Percentiles rank a stretch among this genome's conserved stretches.
Conservation (phyloP, 129 eudicot species). For the Ambrosia artemisiifolia region DNA sequence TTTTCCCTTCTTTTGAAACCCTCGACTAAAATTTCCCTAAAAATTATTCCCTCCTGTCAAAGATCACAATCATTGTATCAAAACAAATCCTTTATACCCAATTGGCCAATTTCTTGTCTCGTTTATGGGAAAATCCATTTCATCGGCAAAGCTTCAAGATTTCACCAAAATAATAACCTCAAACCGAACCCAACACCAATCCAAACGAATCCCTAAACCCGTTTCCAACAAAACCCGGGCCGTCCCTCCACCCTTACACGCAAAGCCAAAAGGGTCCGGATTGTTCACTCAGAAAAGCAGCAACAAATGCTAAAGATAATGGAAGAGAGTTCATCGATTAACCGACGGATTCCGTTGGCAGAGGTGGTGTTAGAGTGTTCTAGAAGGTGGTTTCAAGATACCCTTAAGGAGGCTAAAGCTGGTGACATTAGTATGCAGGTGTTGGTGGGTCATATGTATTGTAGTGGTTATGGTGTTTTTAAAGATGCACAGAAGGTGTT, state of each 20-base stretch:
- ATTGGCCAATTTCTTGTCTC: background rate
- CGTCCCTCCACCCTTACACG: slow-evolving; percentile 30
- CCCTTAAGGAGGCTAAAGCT: too few relatives aligned
- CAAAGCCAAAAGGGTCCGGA: slow-evolving; percentile 32
- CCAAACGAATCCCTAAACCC: slow-evolving; percentile 30
- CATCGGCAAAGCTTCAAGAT: slow-evolving; percentile 31
- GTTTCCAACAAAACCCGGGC: slow-evolving; percentile 30
- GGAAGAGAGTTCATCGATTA: too few relatives aligned
- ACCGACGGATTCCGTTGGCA: too few relatives aligned
- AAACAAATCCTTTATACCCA: background rate
- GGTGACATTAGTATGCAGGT: too few relatives aligned
- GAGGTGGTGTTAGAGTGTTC: too few relatives aligned
- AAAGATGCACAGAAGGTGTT: slow-evolving; percentile 63
- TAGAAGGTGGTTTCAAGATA: too few relatives aligned
- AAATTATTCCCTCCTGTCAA: too few relatives aligned
- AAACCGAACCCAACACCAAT: too few relatives aligned
- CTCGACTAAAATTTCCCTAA: too few relatives aligned
- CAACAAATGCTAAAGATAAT: slow-evolving; percentile 18
- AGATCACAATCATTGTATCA: too few relatives aligned
- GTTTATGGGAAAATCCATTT: slow-evolving; percentile 36
- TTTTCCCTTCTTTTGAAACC: too few relatives aligned
- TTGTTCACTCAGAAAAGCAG: slow-evolving; percentile 26
- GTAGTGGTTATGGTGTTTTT: slow-evolving; percentile 70
- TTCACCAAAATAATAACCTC: too few relatives aligned
- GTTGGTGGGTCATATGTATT: slow-evolving; percentile 93